phyloP scores from a whole-genome alignment of 2,329 filamentous ascomycete genomes.

The Neodidymelliopsis sp. region DNA sequence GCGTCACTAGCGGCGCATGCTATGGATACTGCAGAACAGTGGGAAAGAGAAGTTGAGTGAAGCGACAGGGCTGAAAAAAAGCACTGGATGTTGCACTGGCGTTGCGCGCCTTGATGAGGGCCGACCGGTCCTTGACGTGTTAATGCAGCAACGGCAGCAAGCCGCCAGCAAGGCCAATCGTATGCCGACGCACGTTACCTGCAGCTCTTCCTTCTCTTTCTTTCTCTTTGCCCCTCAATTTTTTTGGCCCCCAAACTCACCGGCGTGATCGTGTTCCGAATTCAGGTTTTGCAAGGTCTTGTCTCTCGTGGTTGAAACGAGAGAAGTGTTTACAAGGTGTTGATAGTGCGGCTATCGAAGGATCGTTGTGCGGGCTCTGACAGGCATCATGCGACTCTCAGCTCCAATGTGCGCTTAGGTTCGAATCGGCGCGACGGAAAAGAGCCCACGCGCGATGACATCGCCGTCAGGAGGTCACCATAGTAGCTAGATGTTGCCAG shows the following conservation, averaged over 20 bases:
- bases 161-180: constrained; percentile 43
- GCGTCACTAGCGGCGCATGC: constrained; percentile 24
- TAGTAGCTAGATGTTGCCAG: constrained; percentile 21
- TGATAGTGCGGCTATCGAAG: constrained; percentile 3
- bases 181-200: constrained; percentile 46
- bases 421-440: background rate
- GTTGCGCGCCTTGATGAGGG: constrained; percentile 35
- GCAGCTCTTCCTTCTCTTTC: constrained; percentile 37
- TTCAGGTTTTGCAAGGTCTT: constrained; percentile 19
- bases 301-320: constrained; percentile 6
- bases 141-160: constrained; percentile 39
- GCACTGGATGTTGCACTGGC: constrained; percentile 37
- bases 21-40: constrained; percentile 22
- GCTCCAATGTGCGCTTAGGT: background rate
- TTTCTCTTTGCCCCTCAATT: constrained; percentile 24
- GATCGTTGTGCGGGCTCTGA: constrained; percentile 1
- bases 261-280: constrained; percentile 3
- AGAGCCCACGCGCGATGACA: constrained; percentile 20
- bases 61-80: constrained; percentile 40
- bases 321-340: constrained; percentile 14
- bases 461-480: constrained; percentile 22
- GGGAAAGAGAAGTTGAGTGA: constrained; percentile 20
- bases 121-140: constrained; percentile 46
- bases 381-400: constrained; percentile 8
- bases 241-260: constrained; percentile 41